Evolutionary conservation across 768 basidiomycete genomes (phyloP), one percentile per base, ranked within the genome.

Genomic region (Phlebiopsis gigantea): DNA sequence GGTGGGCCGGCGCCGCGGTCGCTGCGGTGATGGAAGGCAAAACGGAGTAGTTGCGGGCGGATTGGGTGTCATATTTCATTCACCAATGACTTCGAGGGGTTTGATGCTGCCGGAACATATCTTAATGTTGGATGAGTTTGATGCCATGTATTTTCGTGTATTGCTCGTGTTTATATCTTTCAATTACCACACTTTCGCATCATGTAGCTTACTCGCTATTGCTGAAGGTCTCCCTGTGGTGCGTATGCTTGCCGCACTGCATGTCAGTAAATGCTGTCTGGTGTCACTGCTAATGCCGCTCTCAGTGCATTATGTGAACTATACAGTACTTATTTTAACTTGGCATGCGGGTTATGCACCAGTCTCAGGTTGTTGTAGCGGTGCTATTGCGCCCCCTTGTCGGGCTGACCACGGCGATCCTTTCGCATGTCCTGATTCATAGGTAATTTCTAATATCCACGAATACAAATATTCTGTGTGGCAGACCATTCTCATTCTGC

Each of bases 1-100:
- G 72, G 29, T 95, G 92, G 91, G 81, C 93, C 2, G 84, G 83
- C 4, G 81, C 78, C 53, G 72, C 88, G 26, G 88, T 92, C 24
- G 87, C 88, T 64, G 72, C 76, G 30, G 80, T 78, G 8, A 90
- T 90, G 85, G 85, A 15, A 85, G 85, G 66, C 65, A 75, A 54
- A 58, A 70, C 58, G 68, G 62, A 39, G 26, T 21, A 26, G 53
- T 22, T 45, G 53, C 12, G 22, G 9, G 21, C 15, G 17, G n/a
- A n/a, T n/a, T 17, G 51, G 28, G 6, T 19, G 44, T 45, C 44
- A 15, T 45, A 45, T 19, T 48, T 17, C 47, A 29, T n/a, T 39
- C 34, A 45, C 44, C 24, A 19, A 45, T 45, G 30, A 19, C 34
- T 48, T n/a, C 21, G 46, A 47, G 21, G 48, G 44, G 44, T 45